Evolutionary conservation across 129 eudicot genomes (phyloP), one percentile per base, ranked within the genome.

Genomic region (Calendula officinalis): DNA sequence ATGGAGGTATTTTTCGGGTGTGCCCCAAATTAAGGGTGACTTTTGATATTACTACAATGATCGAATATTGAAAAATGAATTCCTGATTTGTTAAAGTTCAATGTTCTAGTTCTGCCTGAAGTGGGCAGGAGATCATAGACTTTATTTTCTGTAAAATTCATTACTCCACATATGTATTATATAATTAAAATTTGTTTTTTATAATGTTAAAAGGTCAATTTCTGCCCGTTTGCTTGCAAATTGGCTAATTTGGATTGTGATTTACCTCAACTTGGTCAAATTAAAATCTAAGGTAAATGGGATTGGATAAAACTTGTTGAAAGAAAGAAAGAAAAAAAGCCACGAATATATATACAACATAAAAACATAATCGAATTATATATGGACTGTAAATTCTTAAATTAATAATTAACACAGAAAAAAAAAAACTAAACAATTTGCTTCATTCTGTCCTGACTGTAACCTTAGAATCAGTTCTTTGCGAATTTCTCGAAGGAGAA

Each of bases 401-500:
- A 54, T 42, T 33, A 32, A 34, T 8, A 46, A 0, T 16, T 38
- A 69, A 44, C 8, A 13, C 42, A 11, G 30, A 50, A 37, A 27
- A 43, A 7, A 39, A 4, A 9, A 45, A 5, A 47, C 77, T 57
- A 82, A 50, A 62, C 33, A 43, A 37, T 44, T 47, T 53, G 64
- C 38, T 68, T 68, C 68, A 75, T 50, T 61, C 79, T 43, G 80
- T 78, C 72, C 80, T 71, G 8, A 81, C 95, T 6, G 95, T 86
- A 22, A 83, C 60, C 84, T 81, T 90, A 4, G 94, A 82, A 54
- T 91, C 95, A 12, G 96, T 80, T 70, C 80, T 78, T 8, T 84
- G 90, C 33, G 97, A 90, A 43, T 81, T 75, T 66, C 78, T 80
- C n/a, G 97, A 91, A 7, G 97, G 97, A 64, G 97, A 87, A 22